Percentiles rank a stretch among this genome's conserved stretches.
phyloP scores from a whole-genome alignment of 73 alveolate species.

The Paramecium primaurelia region DNA sequence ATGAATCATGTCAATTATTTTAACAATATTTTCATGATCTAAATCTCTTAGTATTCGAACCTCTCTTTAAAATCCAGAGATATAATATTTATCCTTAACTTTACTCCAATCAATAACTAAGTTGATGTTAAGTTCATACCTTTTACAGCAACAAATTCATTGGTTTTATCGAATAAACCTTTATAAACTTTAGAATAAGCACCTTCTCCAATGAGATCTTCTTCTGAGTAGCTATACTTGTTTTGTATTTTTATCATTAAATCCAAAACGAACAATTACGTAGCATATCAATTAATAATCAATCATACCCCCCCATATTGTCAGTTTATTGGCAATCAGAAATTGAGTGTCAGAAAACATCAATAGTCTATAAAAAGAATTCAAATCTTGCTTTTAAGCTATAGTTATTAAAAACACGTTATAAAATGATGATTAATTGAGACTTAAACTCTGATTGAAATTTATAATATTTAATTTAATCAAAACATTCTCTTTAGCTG shows the following conservation, averaged over 20 bases:
- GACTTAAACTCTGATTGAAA: neutral
- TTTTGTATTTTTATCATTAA: neutral
- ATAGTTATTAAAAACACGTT: neutral
- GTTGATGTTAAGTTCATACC: neutral
- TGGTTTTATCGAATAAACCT: conserved; percentile 28
- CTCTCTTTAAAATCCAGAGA: neutral
- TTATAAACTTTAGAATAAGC: conserved; percentile 42
- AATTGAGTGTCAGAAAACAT: neutral
- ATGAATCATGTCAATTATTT: neutral
- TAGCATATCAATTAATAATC: neutral
- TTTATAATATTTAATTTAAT: neutral
- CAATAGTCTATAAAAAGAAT: neutral
- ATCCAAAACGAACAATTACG: neutral
- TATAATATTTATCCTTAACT: neutral
- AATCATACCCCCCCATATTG: neutral
- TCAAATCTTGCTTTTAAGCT: neutral
- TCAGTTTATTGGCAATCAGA: neutral
- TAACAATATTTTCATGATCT: neutral
- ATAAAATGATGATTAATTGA: neutral
- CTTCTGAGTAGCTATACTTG: neutral
- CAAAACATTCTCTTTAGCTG: neutral
- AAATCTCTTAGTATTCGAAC: conserved; percentile 40
- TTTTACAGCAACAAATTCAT: conserved; percentile 50
- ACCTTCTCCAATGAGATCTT: conserved; percentile 49
- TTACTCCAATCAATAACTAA: neutral